Evolutionary conservation across 768 basidiomycete species (phyloP).

Genomic region (Mrakia gelida): DNA sequence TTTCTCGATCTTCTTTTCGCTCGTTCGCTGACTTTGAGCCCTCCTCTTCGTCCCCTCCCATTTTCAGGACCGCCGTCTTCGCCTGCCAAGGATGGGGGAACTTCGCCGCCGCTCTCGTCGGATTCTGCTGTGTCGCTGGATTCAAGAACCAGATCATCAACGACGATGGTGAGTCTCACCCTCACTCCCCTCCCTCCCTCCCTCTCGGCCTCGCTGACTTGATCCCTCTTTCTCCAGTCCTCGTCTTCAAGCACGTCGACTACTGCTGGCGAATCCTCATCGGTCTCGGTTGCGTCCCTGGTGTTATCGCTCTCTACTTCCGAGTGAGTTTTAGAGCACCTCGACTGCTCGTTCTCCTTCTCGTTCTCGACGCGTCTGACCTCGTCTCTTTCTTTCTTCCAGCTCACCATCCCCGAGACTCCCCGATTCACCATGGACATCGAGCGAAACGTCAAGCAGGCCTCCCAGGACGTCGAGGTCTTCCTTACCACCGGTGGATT

Average conservation of each 20-base stretch:
- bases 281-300: conserved; percentile 80
- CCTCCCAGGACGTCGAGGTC: conserved; percentile 64
- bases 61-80: conserved; percentile 62
- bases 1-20: background rate
- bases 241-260: conserved; percentile 56
- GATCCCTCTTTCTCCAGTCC: conserved; percentile 28
- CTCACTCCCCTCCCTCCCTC: too few species aligned
- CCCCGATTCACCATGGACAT: conserved; percentile 90
- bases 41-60: background rate
- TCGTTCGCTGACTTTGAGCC: background rate
- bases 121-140: conserved; percentile 59
- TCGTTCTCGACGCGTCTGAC: background rate
- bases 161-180: conserved; percentile 36
- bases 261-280: conserved; percentile 68
- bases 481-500: conserved; percentile 55
- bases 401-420: conserved; percentile 71
- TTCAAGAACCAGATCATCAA: conserved; percentile 62
- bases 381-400: conserved; percentile 57
- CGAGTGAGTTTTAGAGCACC: conserved; percentile 58
- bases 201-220: too few species aligned
- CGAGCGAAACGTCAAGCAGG: conserved; percentile 74
- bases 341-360: background rate
- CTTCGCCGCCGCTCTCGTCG: conserved; percentile 65
- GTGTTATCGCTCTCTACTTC: conserved; percentile 77
- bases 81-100: conserved; percentile 85